phyloP scores from a whole-genome alignment of 2,329 filamentous ascomycete species.

The Eutypa lata region DNA sequence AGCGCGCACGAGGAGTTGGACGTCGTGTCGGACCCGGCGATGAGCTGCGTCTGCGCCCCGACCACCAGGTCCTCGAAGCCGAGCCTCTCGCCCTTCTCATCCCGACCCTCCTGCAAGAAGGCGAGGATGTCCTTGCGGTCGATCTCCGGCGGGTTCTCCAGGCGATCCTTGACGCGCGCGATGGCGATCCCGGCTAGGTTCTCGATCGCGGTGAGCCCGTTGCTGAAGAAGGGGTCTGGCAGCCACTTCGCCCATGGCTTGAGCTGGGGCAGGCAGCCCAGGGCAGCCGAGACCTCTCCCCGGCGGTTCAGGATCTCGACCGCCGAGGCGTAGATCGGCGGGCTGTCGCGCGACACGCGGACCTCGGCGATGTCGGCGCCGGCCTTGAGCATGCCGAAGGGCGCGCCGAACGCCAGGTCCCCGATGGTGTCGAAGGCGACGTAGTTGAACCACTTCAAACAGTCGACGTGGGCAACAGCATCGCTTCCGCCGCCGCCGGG shows the following conservation, averaged over 20 bases:
- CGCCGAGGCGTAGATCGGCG: conserved; percentile 69
- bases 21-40: conserved; percentile 74
- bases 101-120: conserved; percentile 79
- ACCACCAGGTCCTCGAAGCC: conserved; percentile 79
- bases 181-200: conserved; percentile 85
- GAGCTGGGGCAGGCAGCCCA: conserved; percentile 71
- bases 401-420: conserved; percentile 67
- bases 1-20: conserved; percentile 80
- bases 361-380: conserved; percentile 77
- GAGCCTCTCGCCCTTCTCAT: conserved; percentile 73
- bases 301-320: conserved; percentile 86
- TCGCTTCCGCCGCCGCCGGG: conserved; percentile 31
- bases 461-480: conserved; percentile 64
- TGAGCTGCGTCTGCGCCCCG: conserved; percentile 85
- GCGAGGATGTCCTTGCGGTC: conserved; percentile 77
- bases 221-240: conserved; percentile 76
- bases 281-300: conserved; percentile 78
- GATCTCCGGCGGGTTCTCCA: conserved; percentile 64
- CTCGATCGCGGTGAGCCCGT: conserved; percentile 71
- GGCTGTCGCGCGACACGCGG: conserved; percentile 54
- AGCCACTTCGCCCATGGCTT: conserved; percentile 79
- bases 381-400: conserved; percentile 78
- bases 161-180: conserved; percentile 70
- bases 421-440: conserved; percentile 54
- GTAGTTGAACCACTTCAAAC: conserved; percentile 78